phyloP scores from a whole-genome alignment of 2,329 filamentous ascomycete genomes.

The Macroventuria anomochaeta region DNA sequence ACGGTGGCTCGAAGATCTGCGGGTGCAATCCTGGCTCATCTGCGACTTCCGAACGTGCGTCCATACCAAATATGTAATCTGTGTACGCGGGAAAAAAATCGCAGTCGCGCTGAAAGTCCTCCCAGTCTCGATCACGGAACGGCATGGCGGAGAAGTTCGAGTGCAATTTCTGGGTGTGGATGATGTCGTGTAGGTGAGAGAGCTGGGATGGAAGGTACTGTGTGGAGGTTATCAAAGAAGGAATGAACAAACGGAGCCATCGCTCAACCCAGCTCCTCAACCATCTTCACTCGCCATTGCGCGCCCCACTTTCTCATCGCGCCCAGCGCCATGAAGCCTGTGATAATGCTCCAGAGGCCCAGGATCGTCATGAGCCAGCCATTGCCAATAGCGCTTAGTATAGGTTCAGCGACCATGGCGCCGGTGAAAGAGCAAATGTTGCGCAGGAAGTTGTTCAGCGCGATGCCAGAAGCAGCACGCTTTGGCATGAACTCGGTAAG shows the following conservation, averaged over 20 bases:
- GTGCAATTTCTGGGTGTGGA: neutral
- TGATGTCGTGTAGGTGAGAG: neutral
- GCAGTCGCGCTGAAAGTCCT: conserved; percentile 28
- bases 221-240: neutral
- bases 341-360: conserved; percentile 58
- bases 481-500: conserved; percentile 51
- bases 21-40: conserved; percentile 29
- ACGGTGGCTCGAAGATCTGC: conserved; percentile 9
- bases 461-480: conserved; percentile 45
- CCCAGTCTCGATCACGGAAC: conserved; percentile 24
- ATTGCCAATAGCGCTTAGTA: conserved; percentile 47
- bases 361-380: conserved; percentile 51
- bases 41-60: conserved; percentile 15
- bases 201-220: neutral
- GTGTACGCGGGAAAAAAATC: conserved; percentile 31
- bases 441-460: conserved; percentile 50
- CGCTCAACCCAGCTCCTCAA: conserved; percentile 45
- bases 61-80: conserved; percentile 29
- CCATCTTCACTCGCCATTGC: conserved; percentile 70
- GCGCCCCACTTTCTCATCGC: conserved; percentile 66
- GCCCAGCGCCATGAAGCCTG: conserved; percentile 60
- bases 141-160: conserved; percentile 16
- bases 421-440: conserved; percentile 49
- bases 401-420: conserved; percentile 46
- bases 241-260: conserved; percentile 17